phyloP scores from a whole-genome alignment of 192 early-diverging fungal species.

The Rhizoclosmatium sp. region DNA sequence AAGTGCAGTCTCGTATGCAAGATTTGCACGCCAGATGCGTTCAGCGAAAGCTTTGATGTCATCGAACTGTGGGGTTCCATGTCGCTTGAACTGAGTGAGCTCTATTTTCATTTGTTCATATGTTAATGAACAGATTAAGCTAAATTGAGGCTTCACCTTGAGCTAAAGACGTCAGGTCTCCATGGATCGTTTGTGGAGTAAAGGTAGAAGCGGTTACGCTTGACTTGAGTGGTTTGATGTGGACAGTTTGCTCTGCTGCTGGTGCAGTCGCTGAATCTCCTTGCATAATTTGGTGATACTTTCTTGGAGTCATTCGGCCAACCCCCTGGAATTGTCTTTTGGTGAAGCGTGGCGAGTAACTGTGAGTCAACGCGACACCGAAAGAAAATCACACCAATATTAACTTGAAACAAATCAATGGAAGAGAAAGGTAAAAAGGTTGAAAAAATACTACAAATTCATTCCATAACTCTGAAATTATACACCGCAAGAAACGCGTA shows the following conservation, averaged over 20 bases:
- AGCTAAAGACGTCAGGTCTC: conserved; percentile 10
- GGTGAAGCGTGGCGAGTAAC: no score
- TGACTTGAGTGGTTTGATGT: background rate
- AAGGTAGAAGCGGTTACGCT: background rate
- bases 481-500: no score
- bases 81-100: conserved; percentile 21
- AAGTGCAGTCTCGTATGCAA: conserved; percentile 25
- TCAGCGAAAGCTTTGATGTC: conserved; percentile 40
- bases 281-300: background rate
- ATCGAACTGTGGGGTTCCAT: conserved; percentile 34
- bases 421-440: no score
- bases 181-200: background rate
- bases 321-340: no score
- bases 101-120: background rate
- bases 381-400: no score
- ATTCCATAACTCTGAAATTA: no score
- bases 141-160: conserved; percentile 6
- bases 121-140: background rate
- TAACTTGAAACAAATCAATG: no score
- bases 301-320: no score
- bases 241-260: background rate
- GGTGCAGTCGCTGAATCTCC: conserved; percentile 1
- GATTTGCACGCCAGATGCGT: conserved; percentile 38
- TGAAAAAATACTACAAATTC: no score
- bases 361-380: no score